phyloP scores from a whole-genome alignment of 2,329 filamentous ascomycete species.

The Diaporthe sp. region DNA sequence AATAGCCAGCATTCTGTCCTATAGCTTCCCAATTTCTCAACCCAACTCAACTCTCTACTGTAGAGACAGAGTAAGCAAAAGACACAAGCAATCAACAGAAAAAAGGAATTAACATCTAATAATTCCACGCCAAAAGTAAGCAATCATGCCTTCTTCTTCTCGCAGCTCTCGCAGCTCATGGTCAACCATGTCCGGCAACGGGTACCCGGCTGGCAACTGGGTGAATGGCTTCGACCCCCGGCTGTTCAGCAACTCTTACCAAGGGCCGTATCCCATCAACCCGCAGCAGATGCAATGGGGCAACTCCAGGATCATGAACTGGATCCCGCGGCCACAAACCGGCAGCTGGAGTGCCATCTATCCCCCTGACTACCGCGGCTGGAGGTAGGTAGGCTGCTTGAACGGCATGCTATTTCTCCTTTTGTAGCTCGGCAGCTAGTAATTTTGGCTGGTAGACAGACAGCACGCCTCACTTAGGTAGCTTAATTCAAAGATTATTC shows the following conservation, averaged over 20 bases:
- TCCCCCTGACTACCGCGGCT: conserved; percentile 3
- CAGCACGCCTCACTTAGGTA: no score
- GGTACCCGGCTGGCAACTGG: no score
- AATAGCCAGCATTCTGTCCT: neutral
- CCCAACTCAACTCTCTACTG: neutral
- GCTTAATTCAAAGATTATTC: no score
- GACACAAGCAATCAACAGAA: neutral
- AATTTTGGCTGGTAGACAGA: no score
- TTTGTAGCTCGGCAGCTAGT: no score
- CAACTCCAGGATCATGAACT: no score
- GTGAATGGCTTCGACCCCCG: no score
- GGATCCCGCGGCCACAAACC: neutral
- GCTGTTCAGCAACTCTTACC: neutral
- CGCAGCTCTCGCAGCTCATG: neutral
- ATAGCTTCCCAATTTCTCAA: no score
- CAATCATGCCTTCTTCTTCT: neutral
- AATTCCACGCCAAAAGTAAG: neutral
- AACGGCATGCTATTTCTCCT: no score
- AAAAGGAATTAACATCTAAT: neutral
- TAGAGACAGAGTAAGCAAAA: neutral
- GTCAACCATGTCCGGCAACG: neutral
- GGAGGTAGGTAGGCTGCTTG: no score
- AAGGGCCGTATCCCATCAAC: conserved; percentile 2
- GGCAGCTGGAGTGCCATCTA: neutral
- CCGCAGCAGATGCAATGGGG: no score